Base-by-base conservation (phyloP, 306 rosid species). In the Parietaria judaica region DNA sequence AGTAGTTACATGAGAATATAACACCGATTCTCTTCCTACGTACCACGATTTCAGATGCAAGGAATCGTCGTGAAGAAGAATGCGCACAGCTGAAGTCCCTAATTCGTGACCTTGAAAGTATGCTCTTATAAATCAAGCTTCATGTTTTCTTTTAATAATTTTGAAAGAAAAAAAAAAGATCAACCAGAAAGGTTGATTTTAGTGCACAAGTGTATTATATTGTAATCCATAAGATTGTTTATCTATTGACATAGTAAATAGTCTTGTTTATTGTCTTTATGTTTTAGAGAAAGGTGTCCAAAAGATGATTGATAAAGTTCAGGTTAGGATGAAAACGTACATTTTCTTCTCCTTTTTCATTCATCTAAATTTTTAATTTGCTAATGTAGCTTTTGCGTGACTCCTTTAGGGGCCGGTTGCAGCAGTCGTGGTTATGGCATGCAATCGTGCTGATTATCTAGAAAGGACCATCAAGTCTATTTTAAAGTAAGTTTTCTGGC, bases 381-480 rank as follows among this genome's bases (percentile, higher is more conserved):
- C 58, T 35, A 43, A 45, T 44, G 31, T 61, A 16, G 36, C 66
- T 65, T 65, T 74, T 73, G 46, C 50, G 71, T 70, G 74, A 74
- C 31, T 50, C 31, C 66, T 51, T 75, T 83, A 90, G 97, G 95
- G 70, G 58, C 95, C 98, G 31, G 86, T 92, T 79, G 98, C 98
- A 45, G 98, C 98, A 70, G 96, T 92, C 75, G 98, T 92, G 67
- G 75, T 92, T 74, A 92, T 92, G 95, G 95, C 96, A 69, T 92
- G 98, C 75, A 92, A 82, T 74, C 98, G 98, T 72, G 96, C 90
- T 68, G 98, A 88, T 84, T 92, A 92, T 68, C 75, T 92, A 53
- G 95, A 88, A 70, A 82, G 94, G 84, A 92, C 98, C 38, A 65
- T 92, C 61, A 77, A 74, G 60, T 86, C 98, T 66, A 64, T 92